These are phyloP conservation scores for Corchorus capsularis DNA, from an alignment of 345 rosid genomes.

Conservation along the genomic window DNA sequence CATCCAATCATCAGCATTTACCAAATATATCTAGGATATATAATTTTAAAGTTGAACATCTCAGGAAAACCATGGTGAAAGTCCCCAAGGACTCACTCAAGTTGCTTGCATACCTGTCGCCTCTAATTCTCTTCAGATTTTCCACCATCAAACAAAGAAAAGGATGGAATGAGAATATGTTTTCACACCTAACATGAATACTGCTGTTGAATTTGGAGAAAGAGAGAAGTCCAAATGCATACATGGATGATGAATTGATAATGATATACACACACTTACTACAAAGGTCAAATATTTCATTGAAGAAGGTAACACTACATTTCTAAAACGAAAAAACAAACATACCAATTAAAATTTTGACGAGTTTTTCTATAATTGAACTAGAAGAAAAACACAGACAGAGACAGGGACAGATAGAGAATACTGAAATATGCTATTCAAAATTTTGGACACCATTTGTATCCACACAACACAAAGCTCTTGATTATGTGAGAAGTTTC, in stretches of 20 bases:
- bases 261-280: neutral
- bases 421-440: neutral
- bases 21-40: too few relatives aligned
- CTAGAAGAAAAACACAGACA: neutral
- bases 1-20: too few relatives aligned
- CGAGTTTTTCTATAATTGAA: neutral
- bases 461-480: constrained; percentile 11
- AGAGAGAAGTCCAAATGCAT: neutral
- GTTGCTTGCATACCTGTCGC: too few relatives aligned
- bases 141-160: too few relatives aligned
- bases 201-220: neutral
- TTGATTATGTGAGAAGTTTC: neutral
- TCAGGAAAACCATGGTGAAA: too few relatives aligned
- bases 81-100: too few relatives aligned
- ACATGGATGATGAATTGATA: neutral
- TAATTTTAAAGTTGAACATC: too few relatives aligned
- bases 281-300: neutral
- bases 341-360: neutral
- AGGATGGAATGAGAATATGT: too few relatives aligned
- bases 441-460: constrained; percentile 9
- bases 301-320: neutral
- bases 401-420: neutral
- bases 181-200: too few relatives aligned
- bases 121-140: too few relatives aligned
- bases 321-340: neutral